Evolutionary conservation across 495 filamentous ascomycete genomes (phyloP).

Genomic region (Sordaria brevicollis): DNA sequence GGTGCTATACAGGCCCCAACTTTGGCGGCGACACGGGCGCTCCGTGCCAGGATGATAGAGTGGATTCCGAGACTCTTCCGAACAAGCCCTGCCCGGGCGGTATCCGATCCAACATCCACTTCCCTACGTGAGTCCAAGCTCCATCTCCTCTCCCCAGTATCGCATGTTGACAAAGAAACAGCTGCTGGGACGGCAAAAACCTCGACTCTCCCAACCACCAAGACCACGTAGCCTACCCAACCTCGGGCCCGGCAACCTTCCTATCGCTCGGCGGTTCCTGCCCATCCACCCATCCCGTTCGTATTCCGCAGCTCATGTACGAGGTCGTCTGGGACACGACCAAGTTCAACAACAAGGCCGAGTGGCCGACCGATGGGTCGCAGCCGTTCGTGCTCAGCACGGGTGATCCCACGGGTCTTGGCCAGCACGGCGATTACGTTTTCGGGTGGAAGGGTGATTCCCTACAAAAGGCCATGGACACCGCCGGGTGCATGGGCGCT

Average conservation of each 20-base stretch:
- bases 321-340: constrained; percentile 44
- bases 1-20: constrained; percentile 41
- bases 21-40: constrained; percentile 34
- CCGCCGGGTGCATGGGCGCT: constrained; percentile 31
- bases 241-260: constrained; percentile 34
- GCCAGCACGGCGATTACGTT: constrained; percentile 42
- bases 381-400: constrained; percentile 40
- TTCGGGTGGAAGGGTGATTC: constrained; percentile 39
- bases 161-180: constrained; percentile 8
- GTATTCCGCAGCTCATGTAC: constrained; percentile 41
- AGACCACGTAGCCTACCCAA: constrained; percentile 38
- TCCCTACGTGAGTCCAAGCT: constrained; percentile 31
- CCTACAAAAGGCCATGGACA: constrained; percentile 40
- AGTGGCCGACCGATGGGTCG: constrained; percentile 36
- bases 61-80: constrained; percentile 32
- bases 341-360: constrained; percentile 31
- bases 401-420: constrained; percentile 33
- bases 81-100: constrained; percentile 32
- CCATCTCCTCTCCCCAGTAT: not conserved
- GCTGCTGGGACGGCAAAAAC: constrained; percentile 46
- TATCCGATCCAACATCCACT: constrained; percentile 43
- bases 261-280: constrained; percentile 32
- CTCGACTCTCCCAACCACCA: constrained; percentile 44
- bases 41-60: constrained; percentile 29
- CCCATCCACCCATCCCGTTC: constrained; percentile 37